phyloP scores from a whole-genome alignment of 2,329 filamentous ascomycete species.

The Alternaria sp. region DNA sequence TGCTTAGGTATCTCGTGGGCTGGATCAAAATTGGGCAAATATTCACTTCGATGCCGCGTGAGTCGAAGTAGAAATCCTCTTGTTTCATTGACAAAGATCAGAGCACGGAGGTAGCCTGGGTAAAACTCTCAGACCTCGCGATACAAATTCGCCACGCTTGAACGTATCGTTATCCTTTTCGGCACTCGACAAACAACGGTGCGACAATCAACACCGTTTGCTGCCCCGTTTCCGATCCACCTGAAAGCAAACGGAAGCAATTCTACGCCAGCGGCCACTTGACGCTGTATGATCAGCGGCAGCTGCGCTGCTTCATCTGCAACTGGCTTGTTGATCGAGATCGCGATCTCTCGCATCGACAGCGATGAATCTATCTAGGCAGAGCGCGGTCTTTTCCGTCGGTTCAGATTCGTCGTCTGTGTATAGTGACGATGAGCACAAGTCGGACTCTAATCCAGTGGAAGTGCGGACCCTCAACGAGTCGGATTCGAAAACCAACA shows the following conservation, averaged over 20 bases:
- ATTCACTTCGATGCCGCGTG: neutral
- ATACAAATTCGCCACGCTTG: neutral
- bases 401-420: neutral
- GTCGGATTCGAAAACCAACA: neutral
- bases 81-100: neutral
- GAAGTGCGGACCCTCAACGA: neutral
- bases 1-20: neutral
- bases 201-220: neutral
- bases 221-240: neutral
- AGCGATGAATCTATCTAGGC: neutral
- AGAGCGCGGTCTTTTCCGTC: neutral
- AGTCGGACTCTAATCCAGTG: neutral
- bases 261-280: neutral
- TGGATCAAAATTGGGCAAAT: accelerated
- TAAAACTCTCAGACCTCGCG: neutral
- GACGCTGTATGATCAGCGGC: neutral
- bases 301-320: neutral
- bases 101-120: neutral
- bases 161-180: neutral
- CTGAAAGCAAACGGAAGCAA: neutral
- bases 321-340: neutral
- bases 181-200: neutral
- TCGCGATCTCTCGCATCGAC: neutral
- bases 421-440: neutral
- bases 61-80: neutral